Evolutionary conservation across 225 moss, liverwort and hornwort species (phyloP).

Genomic region (Climacium dendroides): DNA sequence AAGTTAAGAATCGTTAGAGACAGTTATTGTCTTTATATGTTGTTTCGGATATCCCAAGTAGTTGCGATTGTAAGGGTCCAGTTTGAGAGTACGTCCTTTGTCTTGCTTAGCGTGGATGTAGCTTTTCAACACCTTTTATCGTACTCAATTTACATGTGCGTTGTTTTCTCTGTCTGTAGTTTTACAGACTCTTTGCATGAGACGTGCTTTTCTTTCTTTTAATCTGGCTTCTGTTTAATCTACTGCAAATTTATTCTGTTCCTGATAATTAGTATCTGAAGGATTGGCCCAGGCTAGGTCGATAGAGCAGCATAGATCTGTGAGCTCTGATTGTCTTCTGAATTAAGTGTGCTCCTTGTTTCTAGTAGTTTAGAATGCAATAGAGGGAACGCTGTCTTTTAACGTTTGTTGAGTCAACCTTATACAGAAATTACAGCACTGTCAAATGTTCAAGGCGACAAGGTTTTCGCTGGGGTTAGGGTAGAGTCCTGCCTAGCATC

Average conservation of each 20-base stretch:
- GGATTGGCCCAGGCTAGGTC: not conserved
- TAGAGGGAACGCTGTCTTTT: not conserved
- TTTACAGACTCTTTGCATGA: not conserved
- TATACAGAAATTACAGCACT: not conserved
- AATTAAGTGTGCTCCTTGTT: not conserved
- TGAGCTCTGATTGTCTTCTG: not conserved
- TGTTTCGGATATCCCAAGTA: not conserved
- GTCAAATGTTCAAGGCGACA: not conserved
- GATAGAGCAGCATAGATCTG: not conserved
- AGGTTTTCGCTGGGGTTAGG: not conserved
- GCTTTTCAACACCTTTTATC: not conserved
- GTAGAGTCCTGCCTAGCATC: not conserved
- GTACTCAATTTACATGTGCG: not conserved
- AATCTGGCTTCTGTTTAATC: not conserved
- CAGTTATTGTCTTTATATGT: not conserved
- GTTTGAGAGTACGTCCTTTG: not conserved
- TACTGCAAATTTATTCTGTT: not conserved
- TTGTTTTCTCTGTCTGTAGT: not conserved
- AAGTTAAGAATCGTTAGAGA: not conserved
- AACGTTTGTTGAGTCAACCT: not conserved
- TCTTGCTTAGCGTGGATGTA: not conserved
- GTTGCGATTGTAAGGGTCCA: not conserved
- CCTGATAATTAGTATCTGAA: not conserved
- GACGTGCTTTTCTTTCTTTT: not conserved
- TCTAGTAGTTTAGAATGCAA: not conserved